A percentile compares a stretch with the other conserved stretches of the same genome.
These are phyloP conservation scores for Gastrolobium bilobum DNA, from an alignment of 306 rosid species.

Conservation along the genomic window DNA sequence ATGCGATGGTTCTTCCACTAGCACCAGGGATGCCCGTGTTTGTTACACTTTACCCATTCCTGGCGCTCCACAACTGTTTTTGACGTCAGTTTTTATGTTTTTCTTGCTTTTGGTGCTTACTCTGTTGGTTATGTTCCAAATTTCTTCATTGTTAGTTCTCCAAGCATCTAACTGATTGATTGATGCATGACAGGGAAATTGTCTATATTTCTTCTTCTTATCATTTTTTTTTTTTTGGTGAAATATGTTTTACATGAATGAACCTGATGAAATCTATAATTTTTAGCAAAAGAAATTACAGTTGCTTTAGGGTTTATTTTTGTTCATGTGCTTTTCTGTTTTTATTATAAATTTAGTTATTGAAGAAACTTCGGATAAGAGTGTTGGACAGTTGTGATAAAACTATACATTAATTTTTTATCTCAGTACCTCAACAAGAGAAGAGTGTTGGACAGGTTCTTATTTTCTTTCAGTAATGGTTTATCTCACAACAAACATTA, in stretches of 20 bases:
- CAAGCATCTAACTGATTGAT: background rate
- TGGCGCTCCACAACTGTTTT: conserved; percentile 63
- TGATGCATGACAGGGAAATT: background rate
- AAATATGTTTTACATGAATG: too few relatives aligned
- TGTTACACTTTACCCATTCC: conserved; percentile 79
- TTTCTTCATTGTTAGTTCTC: conserved; percentile 1
- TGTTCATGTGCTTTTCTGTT: background rate
- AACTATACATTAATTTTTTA: too few relatives aligned
- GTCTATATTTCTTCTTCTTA: background rate
- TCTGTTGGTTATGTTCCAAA: background rate
- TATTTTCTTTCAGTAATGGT: background rate
- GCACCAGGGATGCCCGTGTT: conserved; percentile 62
- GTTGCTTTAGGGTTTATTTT: background rate
- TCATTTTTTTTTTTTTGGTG: too few relatives aligned
- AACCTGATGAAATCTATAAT: background rate
- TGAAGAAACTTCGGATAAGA: background rate
- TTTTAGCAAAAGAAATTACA: conserved; percentile 6
- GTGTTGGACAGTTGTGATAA: background rate
- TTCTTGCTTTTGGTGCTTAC: background rate
- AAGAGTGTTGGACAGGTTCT: background rate
- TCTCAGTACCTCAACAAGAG: too few relatives aligned
- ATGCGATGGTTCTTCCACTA: conserved; percentile 41
- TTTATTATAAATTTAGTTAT: background rate
- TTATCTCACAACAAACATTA: background rate
- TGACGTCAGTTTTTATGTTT: conserved; percentile 61